phyloP scores from a whole-genome alignment of 371 early-diverging fungal genomes.

The Entomophthora muscae region DNA sequence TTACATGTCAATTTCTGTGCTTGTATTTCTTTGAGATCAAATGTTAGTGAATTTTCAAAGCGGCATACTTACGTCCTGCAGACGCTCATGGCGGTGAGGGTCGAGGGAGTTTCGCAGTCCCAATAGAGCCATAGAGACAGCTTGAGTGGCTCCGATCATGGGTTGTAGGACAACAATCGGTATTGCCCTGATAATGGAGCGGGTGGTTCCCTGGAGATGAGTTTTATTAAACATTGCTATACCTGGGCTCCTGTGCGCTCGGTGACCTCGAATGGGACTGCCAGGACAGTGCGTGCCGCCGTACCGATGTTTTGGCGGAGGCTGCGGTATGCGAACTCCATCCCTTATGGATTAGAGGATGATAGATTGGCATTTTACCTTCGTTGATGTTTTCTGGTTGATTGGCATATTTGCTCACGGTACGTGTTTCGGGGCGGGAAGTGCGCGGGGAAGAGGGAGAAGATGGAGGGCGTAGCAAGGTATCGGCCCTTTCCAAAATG shows the following conservation, averaged over 20 bases:
- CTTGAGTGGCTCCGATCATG: slow-evolving; percentile 88
- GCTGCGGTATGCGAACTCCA: slow-evolving; percentile 61
- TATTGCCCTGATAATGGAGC: slow-evolving; percentile 73
- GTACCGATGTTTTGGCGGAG: slow-evolving; percentile 53
- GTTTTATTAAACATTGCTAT: slow-evolving; percentile 3
- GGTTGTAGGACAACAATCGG: slow-evolving; percentile 89
- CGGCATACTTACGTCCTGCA: slow-evolving; percentile 42
- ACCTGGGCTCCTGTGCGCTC: slow-evolving; percentile 36
- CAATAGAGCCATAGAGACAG: slow-evolving; percentile 77
- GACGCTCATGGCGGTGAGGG: slow-evolving; percentile 51
- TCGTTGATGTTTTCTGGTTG: slow-evolving; percentile 72
- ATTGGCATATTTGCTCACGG: slow-evolving; percentile 55
- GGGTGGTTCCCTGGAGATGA: slow-evolving; percentile 28
- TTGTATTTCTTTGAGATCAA: no score
- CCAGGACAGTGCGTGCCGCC: slow-evolving; percentile 73
- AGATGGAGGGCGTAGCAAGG: slow-evolving; percentile 19
- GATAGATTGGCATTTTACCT: slow-evolving; percentile 16
- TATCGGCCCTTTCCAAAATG: slow-evolving; percentile 80
- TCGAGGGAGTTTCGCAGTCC: slow-evolving; percentile 83
- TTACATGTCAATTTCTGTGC: no score
- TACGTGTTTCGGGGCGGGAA: slow-evolving; percentile 7
- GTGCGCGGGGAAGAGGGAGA: slow-evolving; percentile 4
- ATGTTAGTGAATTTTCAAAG: no score
- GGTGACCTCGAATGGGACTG: slow-evolving; percentile 71
- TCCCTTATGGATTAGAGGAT: slow-evolving; percentile 15